Conservation (phyloP, 805 yeast genomes). For the Wickerhamomyces strasburgensis region DNA sequence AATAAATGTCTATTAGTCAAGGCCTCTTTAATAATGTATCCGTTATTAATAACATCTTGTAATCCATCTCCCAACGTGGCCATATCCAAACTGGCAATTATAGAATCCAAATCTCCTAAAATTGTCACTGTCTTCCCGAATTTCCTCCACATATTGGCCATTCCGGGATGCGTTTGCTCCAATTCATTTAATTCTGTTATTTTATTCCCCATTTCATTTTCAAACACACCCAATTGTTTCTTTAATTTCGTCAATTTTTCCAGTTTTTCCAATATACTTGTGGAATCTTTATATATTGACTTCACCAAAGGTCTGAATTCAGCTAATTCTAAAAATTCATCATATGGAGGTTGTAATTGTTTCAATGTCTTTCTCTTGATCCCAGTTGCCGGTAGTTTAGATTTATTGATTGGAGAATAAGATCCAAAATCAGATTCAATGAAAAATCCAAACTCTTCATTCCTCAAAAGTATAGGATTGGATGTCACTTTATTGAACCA, state of each 20-base stretch:
- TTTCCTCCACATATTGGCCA: conserved; percentile 74
- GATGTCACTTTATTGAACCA: conserved; percentile 77
- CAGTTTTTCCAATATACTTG: conserved; percentile 47
- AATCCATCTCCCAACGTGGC: conserved; percentile 77
- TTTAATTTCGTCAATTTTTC: conserved; percentile 47
- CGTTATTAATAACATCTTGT: conserved; percentile 60
- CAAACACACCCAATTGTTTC: conserved; percentile 47
- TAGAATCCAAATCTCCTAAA: conserved; percentile 71
- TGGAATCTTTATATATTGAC: conserved; percentile 56
- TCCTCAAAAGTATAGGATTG: conserved; percentile 78
- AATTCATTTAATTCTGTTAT: conserved; percentile 34
- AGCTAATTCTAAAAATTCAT: conserved; percentile 74
- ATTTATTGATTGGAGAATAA: conserved; percentile 45
- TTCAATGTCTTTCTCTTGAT: conserved; percentile 83
- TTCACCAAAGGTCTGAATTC: conserved; percentile 85
- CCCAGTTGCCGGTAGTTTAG: conserved; percentile 74
- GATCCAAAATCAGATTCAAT: conserved; percentile 68
- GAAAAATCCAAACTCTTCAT: conserved; percentile 84
- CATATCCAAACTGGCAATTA: conserved; percentile 65
- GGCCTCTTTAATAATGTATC: conserved; percentile 86
- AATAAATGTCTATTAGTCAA: conserved; percentile 86
- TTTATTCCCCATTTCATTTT: conserved; percentile 45
- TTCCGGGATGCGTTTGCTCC: conserved; percentile 61
- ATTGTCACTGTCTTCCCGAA: conserved; percentile 63
- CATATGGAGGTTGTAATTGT: conserved; percentile 89